Evolutionary conservation across 2,329 filamentous ascomycete species (phyloP).

Genomic region (Pseudofabraea citricarpa): DNA sequence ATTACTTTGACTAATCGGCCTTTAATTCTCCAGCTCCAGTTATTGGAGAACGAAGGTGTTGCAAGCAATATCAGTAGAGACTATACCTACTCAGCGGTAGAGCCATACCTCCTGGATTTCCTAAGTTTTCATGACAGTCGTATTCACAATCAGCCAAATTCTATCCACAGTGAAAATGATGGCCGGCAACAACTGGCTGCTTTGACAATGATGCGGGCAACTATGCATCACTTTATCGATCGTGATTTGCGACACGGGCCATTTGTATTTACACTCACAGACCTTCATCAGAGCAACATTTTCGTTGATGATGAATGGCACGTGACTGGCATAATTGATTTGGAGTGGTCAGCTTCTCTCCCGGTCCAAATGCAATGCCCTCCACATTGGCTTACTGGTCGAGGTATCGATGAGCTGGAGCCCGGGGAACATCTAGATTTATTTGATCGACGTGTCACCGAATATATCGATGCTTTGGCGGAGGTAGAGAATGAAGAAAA

Average conservation of each 20-base stretch:
- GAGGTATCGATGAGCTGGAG: slow-evolving; percentile 10
- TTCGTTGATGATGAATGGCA: slow-evolving; percentile 32
- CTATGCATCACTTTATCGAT: slow-evolving; percentile 16
- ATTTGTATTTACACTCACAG: slow-evolving; percentile 31
- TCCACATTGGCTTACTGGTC: slow-evolving; percentile 27
- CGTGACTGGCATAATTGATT: slow-evolving; percentile 28
- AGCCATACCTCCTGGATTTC: slow-evolving; percentile 28
- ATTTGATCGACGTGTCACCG: slow-evolving; percentile 10
- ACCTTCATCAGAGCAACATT: slow-evolving; percentile 35
- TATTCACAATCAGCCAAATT: slow-evolving; percentile 29
- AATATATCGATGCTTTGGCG: slow-evolving; percentile 17
- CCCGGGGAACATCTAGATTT: slow-evolving; percentile 10
- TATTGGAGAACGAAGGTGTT: neutral
- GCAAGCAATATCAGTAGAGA: slow-evolving; percentile 7
- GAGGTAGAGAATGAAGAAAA: slow-evolving; percentile 14
- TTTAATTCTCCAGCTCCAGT: neutral
- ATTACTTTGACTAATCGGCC: neutral
- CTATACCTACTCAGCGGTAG: slow-evolving; percentile 26
- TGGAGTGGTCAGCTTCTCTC: slow-evolving; percentile 28
- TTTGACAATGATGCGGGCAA: slow-evolving; percentile 24
- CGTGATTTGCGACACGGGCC: slow-evolving; percentile 25
- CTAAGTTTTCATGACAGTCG: slow-evolving; percentile 30
- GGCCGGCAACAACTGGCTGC: slow-evolving; percentile 26
- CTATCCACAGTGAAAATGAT: slow-evolving; percentile 24
- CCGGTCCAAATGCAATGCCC: slow-evolving; percentile 25